These are phyloP conservation scores for Boletus rubropictus DNA, from an alignment of 768 basidiomycete genomes.

Conservation along the genomic window DNA sequence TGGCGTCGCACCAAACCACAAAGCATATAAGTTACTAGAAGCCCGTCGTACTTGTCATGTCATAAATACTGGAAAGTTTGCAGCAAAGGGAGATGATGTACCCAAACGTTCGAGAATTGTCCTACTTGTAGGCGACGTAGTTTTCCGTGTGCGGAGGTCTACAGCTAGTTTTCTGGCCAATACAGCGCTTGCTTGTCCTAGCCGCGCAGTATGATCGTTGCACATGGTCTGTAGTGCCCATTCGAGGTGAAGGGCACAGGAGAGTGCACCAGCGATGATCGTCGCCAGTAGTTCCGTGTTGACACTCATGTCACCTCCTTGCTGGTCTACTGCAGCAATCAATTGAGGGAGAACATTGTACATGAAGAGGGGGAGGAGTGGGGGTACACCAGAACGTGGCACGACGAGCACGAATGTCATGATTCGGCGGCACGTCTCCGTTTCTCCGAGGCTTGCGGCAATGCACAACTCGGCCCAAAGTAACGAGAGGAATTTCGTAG, in stretches of 20 bases:
- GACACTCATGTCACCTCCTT: conserved; percentile 47
- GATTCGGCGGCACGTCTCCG: conserved; percentile 58
- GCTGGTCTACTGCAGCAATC: conserved; percentile 47
- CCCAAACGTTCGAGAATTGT: conserved; percentile 55
- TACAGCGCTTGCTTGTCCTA: conserved; percentile 58
- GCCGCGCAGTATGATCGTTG: conserved; percentile 42
- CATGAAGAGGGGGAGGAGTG: conserved; percentile 69
- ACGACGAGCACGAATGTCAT: conserved; percentile 63
- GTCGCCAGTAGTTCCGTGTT: conserved; percentile 60
- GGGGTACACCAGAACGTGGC: conserved; percentile 51
- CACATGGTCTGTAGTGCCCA: conserved; percentile 54
- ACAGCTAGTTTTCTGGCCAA: conserved; percentile 62
- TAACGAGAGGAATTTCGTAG: conserved; percentile 55
- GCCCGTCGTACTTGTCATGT: conserved; percentile 10
- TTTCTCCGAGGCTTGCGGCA: conserved; percentile 51
- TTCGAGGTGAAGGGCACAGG: conserved; percentile 65
- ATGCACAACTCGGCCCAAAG: conserved; percentile 64
- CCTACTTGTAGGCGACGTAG: conserved; percentile 43
- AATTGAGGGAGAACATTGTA: conserved; percentile 61
- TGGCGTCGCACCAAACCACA: conserved; percentile 25
- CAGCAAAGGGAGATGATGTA: conserved; percentile 57
- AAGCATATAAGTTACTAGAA: conserved; percentile 6
- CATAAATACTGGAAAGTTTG: conserved; percentile 67
- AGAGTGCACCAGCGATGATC: conserved; percentile 59
- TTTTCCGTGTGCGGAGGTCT: conserved; percentile 51